Conservation (phyloP, 73 alveolate genomes). For the Durusdinium trenchii region DNA sequence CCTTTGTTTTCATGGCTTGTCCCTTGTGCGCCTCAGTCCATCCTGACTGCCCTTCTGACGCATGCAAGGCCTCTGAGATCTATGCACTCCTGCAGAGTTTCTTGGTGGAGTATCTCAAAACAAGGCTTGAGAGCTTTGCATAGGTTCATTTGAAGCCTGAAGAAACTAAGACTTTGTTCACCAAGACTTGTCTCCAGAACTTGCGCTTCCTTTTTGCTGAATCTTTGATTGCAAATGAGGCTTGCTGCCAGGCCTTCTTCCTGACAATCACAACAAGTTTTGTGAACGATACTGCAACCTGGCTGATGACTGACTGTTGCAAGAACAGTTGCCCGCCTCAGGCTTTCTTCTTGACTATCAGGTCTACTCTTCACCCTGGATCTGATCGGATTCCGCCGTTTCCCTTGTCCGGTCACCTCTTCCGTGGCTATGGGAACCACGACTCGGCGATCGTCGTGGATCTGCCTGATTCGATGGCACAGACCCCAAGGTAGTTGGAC, state of each 20-base stretch:
- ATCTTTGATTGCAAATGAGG: background rate
- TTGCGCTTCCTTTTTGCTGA: background rate
- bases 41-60: background rate
- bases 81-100: background rate
- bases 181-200: too few relatives aligned
- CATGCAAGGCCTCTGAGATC: background rate
- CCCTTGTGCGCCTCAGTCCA: background rate
- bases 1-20: background rate
- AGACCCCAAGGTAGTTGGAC: too few relatives aligned
- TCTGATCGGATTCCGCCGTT: too few relatives aligned
- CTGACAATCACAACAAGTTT: conserved; percentile 31
- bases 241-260: conserved; percentile 68
- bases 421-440: too few relatives aligned
- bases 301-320: too few relatives aligned
- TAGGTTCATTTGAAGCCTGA: background rate
- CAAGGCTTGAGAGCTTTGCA: background rate
- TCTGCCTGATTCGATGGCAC: too few relatives aligned
- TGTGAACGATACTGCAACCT: conserved; percentile 57
- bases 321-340: too few relatives aligned
- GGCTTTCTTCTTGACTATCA: background rate
- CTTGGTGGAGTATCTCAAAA: background rate
- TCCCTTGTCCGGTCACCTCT: too few relatives aligned
- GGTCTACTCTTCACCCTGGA: background rate
- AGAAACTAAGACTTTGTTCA: too few relatives aligned
- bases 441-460: too few relatives aligned